Evolutionary conservation across 2,329 filamentous ascomycete genomes (phyloP).

Genomic region (Trichoderma afroharzianum): DNA sequence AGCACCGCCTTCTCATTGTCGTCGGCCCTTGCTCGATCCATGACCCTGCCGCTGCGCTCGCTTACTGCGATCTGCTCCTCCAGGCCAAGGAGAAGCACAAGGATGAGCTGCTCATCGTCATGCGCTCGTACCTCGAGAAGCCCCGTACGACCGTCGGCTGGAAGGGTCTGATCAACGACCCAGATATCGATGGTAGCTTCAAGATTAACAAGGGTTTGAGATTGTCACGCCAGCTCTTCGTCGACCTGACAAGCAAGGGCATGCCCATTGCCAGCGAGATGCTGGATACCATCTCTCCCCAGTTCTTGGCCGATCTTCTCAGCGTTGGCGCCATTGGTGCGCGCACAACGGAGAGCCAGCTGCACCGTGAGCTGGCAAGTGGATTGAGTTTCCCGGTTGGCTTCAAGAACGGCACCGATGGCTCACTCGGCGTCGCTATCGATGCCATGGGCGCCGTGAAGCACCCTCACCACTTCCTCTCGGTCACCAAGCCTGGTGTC

Average conservation of each 20-base stretch:
- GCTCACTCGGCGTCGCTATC: conserved; percentile 81
- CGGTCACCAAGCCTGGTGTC: conserved; percentile 92
- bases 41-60: conserved; percentile 83
- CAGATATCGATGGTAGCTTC: conserved; percentile 97
- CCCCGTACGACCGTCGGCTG: conserved; percentile 95
- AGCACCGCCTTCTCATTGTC: conserved; percentile 64
- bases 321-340: conserved; percentile 92
- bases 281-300: conserved; percentile 95
- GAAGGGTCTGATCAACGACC: conserved; percentile 99
- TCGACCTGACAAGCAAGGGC: conserved; percentile 84
- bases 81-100: conserved; percentile 82
- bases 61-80: conserved; percentile 85
- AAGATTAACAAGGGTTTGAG: conserved; percentile 97
- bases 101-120: conserved; percentile 87
- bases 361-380: conserved; percentile 90
- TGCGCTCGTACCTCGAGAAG: conserved; percentile 98
- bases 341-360: conserved; percentile 92
- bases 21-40: conserved; percentile 97
- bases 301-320: conserved; percentile 90
- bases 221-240: conserved; percentile 82
- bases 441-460: conserved; percentile 92
- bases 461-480: conserved; percentile 94
- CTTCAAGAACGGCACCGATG: conserved; percentile 99
- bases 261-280: conserved; percentile 98
- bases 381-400: conserved; percentile 96